phyloP scores from a whole-genome alignment of 176 grass and related monocot species.

The Phragmites australis region DNA sequence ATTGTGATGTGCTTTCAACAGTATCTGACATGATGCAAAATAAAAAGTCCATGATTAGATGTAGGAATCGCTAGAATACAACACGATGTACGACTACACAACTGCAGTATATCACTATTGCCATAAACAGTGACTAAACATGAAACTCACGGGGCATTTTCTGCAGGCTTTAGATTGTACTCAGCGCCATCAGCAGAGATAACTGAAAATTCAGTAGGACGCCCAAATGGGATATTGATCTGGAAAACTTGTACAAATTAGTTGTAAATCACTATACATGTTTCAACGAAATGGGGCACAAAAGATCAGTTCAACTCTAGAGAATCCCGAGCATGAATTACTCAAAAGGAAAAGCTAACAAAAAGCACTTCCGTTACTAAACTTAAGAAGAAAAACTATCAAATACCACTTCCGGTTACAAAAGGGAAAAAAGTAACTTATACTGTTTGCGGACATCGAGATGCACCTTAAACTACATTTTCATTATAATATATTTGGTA shows the following conservation, averaged over 20 bases:
- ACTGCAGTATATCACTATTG: neutral
- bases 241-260: conserved; percentile 47
- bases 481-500: conserved; percentile 7
- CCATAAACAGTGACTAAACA: neutral
- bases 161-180: conserved; percentile 68
- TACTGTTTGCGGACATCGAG: neutral
- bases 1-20: neutral
- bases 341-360: neutral
- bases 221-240: conserved; percentile 77
- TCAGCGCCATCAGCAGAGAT: conserved; percentile 57
- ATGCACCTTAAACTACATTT: neutral
- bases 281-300: neutral
- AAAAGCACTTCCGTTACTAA: neutral
- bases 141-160: conserved; percentile 62
- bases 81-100: neutral
- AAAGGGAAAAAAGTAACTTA: neutral
- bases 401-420: neutral
- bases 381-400: conserved; percentile 6
- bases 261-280: conserved; percentile 13
- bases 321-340: conserved; percentile 13
- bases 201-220: conserved; percentile 67
- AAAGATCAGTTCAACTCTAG: neutral
- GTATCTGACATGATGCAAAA: neutral
- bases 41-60: neutral
- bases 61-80: neutral